Percentiles rank a stretch among this genome's conserved stretches.
Conservation (phyloP, 495 filamentous ascomycete genomes). For the Talaromyces thailandensis region DNA sequence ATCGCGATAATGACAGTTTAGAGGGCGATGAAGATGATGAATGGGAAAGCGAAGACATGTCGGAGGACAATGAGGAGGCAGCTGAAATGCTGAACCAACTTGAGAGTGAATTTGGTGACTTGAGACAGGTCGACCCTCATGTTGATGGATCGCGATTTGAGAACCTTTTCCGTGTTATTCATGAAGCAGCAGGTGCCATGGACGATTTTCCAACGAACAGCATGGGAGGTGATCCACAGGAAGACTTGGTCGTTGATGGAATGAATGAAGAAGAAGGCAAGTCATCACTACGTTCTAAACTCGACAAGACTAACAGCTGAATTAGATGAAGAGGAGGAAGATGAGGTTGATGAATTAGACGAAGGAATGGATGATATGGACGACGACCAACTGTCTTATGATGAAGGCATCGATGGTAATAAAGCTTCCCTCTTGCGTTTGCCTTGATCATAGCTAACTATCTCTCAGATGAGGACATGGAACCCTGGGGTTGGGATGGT, state of each 20-base stretch:
- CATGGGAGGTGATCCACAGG: conserved; percentile 31
- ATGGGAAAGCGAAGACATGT: conserved; percentile 52
- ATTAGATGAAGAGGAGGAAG: conserved; percentile 27
- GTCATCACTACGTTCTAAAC: conserved; percentile 20
- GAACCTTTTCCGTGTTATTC: conserved; percentile 33
- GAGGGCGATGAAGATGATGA: conserved; percentile 48
- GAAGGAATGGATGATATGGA: conserved; percentile 42
- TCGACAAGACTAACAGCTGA: conserved; percentile 10
- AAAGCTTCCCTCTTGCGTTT: neutral
- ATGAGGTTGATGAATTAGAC: conserved; percentile 44
- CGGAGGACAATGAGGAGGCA: conserved; percentile 46
- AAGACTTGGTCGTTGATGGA: conserved; percentile 60
- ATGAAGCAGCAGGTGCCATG: conserved; percentile 29
- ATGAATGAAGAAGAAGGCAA: conserved; percentile 59
- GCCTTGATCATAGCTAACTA: conserved; percentile 6
- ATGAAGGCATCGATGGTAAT: conserved; percentile 33
- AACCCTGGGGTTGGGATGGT: conserved; percentile 49
- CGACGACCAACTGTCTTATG: conserved; percentile 34
- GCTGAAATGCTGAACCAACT: conserved; percentile 42
- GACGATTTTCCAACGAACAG: conserved; percentile 27
- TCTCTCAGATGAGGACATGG: conserved; percentile 39
- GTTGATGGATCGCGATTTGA: conserved; percentile 47
- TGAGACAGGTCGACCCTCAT: conserved; percentile 56
- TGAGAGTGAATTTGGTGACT: conserved; percentile 46
- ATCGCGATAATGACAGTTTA: conserved; percentile 56